Conservation (phyloP, 306 rosid species). For the Psophocarpus tetragonolobus region DNA sequence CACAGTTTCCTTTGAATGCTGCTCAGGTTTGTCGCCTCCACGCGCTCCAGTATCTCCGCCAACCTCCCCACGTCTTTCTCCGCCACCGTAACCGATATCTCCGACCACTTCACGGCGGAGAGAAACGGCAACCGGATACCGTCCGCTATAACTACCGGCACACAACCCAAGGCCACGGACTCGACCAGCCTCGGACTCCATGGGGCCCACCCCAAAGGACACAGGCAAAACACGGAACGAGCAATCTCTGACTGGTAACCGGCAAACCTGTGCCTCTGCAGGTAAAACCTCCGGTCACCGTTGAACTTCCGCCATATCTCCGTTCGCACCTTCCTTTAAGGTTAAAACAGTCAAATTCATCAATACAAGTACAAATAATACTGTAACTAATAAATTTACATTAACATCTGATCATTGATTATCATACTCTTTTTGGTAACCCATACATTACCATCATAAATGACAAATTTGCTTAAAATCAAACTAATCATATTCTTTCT, state of each 20-base stretch:
- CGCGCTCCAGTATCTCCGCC: conserved; percentile 65
- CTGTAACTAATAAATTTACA: background rate
- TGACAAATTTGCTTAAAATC: background rate
- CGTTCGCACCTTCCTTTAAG: conserved; percentile 77
- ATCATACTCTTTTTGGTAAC: too few relatives aligned
- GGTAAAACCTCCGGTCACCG: conserved; percentile 70
- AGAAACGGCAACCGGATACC: conserved; percentile 74
- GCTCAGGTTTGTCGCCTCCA: conserved; percentile 75
- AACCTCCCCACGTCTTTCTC: conserved; percentile 74
- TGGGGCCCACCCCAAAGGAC: conserved; percentile 98
- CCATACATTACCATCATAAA: background rate
- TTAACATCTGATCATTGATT: too few relatives aligned
- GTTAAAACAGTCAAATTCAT: conserved; percentile 26
- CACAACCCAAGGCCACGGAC: conserved; percentile 82
- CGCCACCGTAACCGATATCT: conserved; percentile 75
- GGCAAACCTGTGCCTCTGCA: conserved; percentile 65
- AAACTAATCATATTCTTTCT: too few relatives aligned
- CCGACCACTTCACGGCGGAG: conserved; percentile 69
- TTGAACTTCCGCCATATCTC: conserved; percentile 71
- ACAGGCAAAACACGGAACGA: conserved; percentile 78
- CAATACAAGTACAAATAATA: background rate
- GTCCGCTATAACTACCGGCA: conserved; percentile 88
- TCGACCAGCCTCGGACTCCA: conserved; percentile 97
- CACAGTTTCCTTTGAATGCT: conserved; percentile 62
- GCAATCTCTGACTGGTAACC: conserved; percentile 92